These are phyloP conservation scores for Truncatella angustata DNA, from an alignment of 2,329 filamentous ascomycete genomes.

Conservation along the genomic window DNA sequence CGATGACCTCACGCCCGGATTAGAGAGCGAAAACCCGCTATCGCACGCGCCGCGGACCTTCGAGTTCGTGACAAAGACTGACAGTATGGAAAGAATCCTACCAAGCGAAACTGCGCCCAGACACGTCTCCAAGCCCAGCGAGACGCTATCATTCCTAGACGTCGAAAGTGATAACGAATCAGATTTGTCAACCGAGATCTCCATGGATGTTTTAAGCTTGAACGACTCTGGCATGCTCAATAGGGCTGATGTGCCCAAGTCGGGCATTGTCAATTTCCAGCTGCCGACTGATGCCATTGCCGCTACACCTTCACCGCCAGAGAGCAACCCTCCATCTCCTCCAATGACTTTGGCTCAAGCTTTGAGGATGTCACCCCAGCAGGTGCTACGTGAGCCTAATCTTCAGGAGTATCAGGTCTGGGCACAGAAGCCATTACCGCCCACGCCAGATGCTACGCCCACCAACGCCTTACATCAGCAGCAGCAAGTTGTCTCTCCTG, in stretches of 20 bases:
- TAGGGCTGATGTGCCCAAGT: not conserved
- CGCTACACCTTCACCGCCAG: slow-evolving; percentile 10
- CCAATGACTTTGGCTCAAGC: slow-evolving; percentile 49
- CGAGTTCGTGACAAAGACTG: slow-evolving; percentile 53
- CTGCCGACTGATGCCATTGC: slow-evolving; percentile 14
- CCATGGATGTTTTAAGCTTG: slow-evolving; percentile 43
- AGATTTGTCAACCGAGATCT: slow-evolving; percentile 64
- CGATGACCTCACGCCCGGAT: slow-evolving; percentile 14
- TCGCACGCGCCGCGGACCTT: slow-evolving; percentile 33
- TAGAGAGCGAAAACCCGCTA: not conserved
- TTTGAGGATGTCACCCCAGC: slow-evolving; percentile 39
- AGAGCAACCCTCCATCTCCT: slow-evolving; percentile 37
- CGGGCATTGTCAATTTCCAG: slow-evolving; percentile 23
- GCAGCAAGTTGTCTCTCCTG: slow-evolving; percentile 24
- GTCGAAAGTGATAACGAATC: slow-evolving; percentile 48
- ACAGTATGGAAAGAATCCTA: slow-evolving; percentile 47
- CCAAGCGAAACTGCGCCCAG: slow-evolving; percentile 27
- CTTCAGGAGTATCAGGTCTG: slow-evolving; percentile 41
- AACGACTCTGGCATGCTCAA: slow-evolving; percentile 26
- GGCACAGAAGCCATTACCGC: slow-evolving; percentile 44
- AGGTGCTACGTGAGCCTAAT: slow-evolving; percentile 33
- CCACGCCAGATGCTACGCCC: slow-evolving; percentile 50
- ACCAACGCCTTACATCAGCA: slow-evolving; percentile 36
- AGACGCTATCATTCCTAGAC: slow-evolving; percentile 26
- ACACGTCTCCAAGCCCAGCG: slow-evolving; percentile 2